Percentiles rank a stretch among this genome's conserved stretches.
phyloP scores from a whole-genome alignment of 257 asterid genomes.

The Plectranthus barbatus region DNA sequence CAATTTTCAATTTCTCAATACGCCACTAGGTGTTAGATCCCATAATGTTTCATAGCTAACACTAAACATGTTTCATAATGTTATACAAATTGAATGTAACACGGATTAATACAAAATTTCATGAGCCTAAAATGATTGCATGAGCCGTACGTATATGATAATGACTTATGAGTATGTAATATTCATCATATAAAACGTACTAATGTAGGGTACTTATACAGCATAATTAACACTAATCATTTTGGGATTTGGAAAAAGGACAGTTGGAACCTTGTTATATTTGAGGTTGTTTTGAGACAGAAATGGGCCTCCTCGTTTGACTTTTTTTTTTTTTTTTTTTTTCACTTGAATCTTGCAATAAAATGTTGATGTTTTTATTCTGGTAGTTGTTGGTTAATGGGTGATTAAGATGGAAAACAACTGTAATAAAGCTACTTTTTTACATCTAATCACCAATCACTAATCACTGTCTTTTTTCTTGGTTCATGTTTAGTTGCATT shows the following conservation, averaged over 20 bases:
- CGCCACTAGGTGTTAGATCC: not conserved
- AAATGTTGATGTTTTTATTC: constrained; percentile 9
- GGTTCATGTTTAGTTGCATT: constrained; percentile 23
- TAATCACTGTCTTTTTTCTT: constrained; percentile 5
- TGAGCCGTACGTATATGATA: too few species aligned
- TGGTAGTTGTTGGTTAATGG: constrained; percentile 19
- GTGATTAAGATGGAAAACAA: constrained; percentile 27
- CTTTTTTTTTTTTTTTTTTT: not conserved
- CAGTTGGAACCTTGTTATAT: not conserved
- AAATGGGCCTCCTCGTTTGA: constrained; percentile 24
- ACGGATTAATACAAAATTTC: not conserved
- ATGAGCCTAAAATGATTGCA: too few species aligned
- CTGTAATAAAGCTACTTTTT: constrained; percentile 21
- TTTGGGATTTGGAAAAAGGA: constrained; percentile 7
- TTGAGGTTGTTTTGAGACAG: constrained; percentile 13
- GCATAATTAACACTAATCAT: constrained; percentile 7
- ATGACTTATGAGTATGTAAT: not conserved
- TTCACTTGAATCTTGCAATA: constrained; percentile 3
- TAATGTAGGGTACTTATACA: constrained; percentile 8
- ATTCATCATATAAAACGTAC: not conserved
- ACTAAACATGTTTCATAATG: not conserved
- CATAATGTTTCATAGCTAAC: not conserved
- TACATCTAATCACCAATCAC: not conserved
- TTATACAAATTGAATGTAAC: not conserved
- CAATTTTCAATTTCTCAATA: too few species aligned